phyloP scores from a whole-genome alignment of 2,329 filamentous ascomycete species.

The Zymoseptoria crescenta region DNA sequence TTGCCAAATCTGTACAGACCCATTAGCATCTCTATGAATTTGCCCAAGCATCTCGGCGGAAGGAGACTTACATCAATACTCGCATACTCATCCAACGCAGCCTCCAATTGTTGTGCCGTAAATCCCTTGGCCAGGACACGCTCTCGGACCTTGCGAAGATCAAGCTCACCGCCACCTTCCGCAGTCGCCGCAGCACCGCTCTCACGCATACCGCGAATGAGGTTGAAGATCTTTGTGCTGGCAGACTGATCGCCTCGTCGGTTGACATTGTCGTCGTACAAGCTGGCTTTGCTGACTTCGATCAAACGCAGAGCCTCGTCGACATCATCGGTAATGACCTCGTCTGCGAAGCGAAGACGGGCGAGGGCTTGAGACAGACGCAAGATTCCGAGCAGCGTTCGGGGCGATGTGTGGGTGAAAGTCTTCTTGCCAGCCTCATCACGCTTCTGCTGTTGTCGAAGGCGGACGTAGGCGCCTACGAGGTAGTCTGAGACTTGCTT shows the following conservation, averaged over 20 bases:
- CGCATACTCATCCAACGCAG: constrained; percentile 82
- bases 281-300: constrained; percentile 85
- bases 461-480: constrained; percentile 89
- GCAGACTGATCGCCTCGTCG: constrained; percentile 63
- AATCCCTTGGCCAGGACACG: constrained; percentile 93
- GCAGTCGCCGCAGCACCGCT: constrained; percentile 72
- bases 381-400: constrained; percentile 85
- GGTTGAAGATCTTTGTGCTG: constrained; percentile 86
- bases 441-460: constrained; percentile 84
- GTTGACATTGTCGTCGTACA: constrained; percentile 63
- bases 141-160: constrained; percentile 80
- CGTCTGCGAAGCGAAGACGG: constrained; percentile 76
- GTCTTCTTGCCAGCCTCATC: constrained; percentile 87
- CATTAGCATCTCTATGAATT: constrained; percentile 25
- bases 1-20: constrained; percentile 43
- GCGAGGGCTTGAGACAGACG: constrained; percentile 91
- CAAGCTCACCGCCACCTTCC: constrained; percentile 69
- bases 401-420: constrained; percentile 87
- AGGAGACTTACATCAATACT: constrained; percentile 69
- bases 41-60: not conserved
- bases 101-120: constrained; percentile 84
- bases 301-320: constrained; percentile 88
- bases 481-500: constrained; percentile 88
- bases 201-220: constrained; percentile 82
- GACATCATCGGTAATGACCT: constrained; percentile 84